phyloP scores from a whole-genome alignment of 768 basidiomycete species.

The Panaeolus papilionaceus region DNA sequence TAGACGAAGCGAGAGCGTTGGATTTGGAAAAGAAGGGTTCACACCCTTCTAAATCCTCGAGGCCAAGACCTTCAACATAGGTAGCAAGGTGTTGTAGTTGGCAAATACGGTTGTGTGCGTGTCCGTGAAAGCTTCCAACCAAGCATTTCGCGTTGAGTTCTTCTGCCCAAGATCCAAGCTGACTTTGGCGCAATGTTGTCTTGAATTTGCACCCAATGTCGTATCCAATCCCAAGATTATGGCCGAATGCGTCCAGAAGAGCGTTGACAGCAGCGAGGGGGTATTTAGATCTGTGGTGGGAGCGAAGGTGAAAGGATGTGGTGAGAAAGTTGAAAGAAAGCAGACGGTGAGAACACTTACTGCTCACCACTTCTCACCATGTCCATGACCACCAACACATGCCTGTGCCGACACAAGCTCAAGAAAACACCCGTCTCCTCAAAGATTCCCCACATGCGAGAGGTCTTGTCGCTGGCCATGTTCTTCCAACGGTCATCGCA shows the following conservation, averaged over 20 bases:
- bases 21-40: constrained; percentile 34
- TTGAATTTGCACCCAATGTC: constrained; percentile 38
- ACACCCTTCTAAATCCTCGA: constrained; percentile 35
- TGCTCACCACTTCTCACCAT: constrained; percentile 22
- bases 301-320: neutral
- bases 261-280: constrained; percentile 30
- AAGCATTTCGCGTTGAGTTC: constrained; percentile 17
- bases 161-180: constrained; percentile 23
- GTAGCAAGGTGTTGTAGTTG: constrained; percentile 32
- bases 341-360: neutral
- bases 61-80: constrained; percentile 29
- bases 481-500: constrained; percentile 32
- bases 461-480: constrained; percentile 24
- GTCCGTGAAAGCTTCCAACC: constrained; percentile 35
- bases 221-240: constrained; percentile 30
- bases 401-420: constrained; percentile 34
- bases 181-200: constrained; percentile 24
- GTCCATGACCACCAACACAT: constrained; percentile 27
- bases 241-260: constrained; percentile 30
- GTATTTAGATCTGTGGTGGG: constrained; percentile 32
- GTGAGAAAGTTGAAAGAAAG: too few relatives aligned
- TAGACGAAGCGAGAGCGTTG: constrained; percentile 28
- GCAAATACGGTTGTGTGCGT: constrained; percentile 37
- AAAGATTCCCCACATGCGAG: constrained; percentile 33
- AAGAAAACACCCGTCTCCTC: constrained; percentile 37